Evolutionary conservation across 2,329 filamentous ascomycete species (phyloP), one percentile per base, ranked within the genome.

Genomic region (Tolypocladium tropicale): DNA sequence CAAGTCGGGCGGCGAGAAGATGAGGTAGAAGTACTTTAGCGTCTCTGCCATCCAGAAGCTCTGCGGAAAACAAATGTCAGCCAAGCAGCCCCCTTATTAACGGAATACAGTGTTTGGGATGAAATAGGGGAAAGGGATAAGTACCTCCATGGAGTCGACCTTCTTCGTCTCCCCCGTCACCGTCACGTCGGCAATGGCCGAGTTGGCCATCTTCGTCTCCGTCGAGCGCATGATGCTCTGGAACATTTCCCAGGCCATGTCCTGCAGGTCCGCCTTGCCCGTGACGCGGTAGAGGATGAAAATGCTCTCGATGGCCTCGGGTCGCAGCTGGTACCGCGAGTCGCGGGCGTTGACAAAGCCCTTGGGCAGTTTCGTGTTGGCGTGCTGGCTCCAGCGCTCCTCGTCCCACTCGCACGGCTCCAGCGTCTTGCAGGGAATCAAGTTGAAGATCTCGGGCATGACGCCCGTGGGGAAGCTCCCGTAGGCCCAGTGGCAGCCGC

Each of bases 251-350:
- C 78, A 81, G 0, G 78, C 78, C 50, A 73, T 70, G 16, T 80
- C 77, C 60, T 76, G 77, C 59, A 77, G 74, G 33, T 75, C 70
- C 2, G 68, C 52, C 39, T 76, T 68, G 1, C 76, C 79, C 0
- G 78, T 81, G 52, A 80, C 72, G 21, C 79, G 81, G 68, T 86
- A 90, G 76, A 93, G 82, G 65, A 90, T 81, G 69, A 90, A 93
- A 5, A 94, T 81, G 16, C 84, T 88, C 73, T 93, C 89, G 55
- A 93, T 90, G 2, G 88, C 88, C 71, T 93, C 89, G 0, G 77
- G 76, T 0, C 79, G 68, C 23, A 82, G 69, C 12, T 78, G 67
- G 55, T 82, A 81, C 4, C 74, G 72, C 0, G 77, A 67, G 54
- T 81, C 78, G 0, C 70, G 76, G 11, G 72, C 72, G 60, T 83